Evolutionary conservation across 768 basidiomycete species (phyloP).

Genomic region (Kwoniella heveanensis): DNA sequence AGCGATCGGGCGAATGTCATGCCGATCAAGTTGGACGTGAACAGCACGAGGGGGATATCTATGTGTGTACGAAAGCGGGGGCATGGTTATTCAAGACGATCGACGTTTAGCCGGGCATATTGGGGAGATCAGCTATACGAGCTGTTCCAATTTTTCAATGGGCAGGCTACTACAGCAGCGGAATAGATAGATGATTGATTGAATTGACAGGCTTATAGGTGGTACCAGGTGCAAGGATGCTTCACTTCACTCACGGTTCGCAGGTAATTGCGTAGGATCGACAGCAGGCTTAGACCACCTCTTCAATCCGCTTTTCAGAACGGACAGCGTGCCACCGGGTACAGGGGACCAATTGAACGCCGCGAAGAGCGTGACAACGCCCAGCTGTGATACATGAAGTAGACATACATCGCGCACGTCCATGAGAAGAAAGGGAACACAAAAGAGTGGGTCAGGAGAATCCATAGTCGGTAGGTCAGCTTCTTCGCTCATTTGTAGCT

Average conservation of each 20-base stretch:
- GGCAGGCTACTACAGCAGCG: too few relatives aligned
- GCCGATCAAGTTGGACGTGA: conserved; percentile 89
- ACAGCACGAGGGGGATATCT: conserved; percentile 80
- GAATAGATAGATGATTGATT: background rate
- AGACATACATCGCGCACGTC: too few relatives aligned
- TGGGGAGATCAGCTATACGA: background rate
- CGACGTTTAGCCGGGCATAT: too few relatives aligned
- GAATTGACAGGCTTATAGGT: too few relatives aligned
- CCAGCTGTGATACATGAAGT: conserved; percentile 22
- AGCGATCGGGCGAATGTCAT: conserved; percentile 88
- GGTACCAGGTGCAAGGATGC: too few relatives aligned
- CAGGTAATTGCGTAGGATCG: conserved; percentile 59
- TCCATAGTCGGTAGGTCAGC: too few relatives aligned
- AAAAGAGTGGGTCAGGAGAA: too few relatives aligned
- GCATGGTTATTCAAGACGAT: background rate
- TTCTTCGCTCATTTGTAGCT: too few relatives aligned
- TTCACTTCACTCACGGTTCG: conserved; percentile 77
- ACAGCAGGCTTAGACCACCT: conserved; percentile 62
- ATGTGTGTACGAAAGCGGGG: conserved; percentile 3
- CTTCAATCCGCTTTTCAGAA: conserved; percentile 63
- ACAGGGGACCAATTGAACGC: conserved; percentile 71
- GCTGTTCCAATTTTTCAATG: too few relatives aligned
- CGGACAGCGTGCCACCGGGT: conserved; percentile 66
- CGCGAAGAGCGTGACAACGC: conserved; percentile 67
- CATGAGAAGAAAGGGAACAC: too few relatives aligned